Percentiles rank a stretch among this genome's conserved stretches.
phyloP scores from a whole-genome alignment of 257 asterid species.

The Nicotiana undulata region DNA sequence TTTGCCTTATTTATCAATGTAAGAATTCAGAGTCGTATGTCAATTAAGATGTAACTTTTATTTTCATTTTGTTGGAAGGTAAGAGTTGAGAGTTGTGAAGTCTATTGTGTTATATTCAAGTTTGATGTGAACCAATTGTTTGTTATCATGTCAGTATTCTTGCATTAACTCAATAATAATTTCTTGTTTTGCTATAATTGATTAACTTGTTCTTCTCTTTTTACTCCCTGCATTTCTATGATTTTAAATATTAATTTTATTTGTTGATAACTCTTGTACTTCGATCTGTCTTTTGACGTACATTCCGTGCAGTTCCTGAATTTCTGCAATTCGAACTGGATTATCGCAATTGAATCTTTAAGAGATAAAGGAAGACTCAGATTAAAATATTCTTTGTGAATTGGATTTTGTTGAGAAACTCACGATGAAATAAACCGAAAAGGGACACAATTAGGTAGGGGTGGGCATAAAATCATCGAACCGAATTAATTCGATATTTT shows the following conservation, averaged over 20 bases:
- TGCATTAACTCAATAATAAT: not conserved
- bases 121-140: not conserved
- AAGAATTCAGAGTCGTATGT: not conserved
- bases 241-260: too few relatives aligned
- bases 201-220: not conserved
- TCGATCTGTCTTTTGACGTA: not conserved
- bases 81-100: not conserved
- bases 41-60: not conserved
- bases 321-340: not conserved
- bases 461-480: too few relatives aligned
- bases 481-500: too few relatives aligned
- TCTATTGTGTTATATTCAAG: not conserved
- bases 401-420: not conserved
- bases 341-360: too few relatives aligned
- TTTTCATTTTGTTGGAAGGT: not conserved
- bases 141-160: not conserved
- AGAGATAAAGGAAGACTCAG: too few relatives aligned
- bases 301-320: not conserved
- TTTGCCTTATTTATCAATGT: conserved; percentile 1
- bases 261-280: too few relatives aligned
- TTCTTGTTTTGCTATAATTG: not conserved
- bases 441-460: too few relatives aligned
- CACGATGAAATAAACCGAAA: not conserved
- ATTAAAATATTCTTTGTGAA: too few relatives aligned
- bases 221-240: not conserved